These are phyloP conservation scores for Diplodia corticola DNA, from an alignment of 2,329 filamentous ascomycete species.

Conservation along the genomic window DNA sequence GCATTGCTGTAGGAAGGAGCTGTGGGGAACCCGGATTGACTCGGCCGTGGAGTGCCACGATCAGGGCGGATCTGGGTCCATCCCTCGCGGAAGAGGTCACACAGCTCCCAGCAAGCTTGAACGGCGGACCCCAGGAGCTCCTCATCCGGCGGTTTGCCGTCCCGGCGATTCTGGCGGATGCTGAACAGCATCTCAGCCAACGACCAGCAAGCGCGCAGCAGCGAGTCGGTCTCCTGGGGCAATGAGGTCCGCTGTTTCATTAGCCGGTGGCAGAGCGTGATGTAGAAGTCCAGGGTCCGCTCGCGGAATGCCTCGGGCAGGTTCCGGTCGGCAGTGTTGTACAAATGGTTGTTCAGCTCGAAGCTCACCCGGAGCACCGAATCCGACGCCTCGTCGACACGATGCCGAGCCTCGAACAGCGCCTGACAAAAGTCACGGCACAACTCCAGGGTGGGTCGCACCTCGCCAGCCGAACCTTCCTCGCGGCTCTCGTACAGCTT, in stretches of 20 bases:
- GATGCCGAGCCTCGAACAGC: conserved; percentile 80
- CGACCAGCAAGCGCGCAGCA: conserved; percentile 84
- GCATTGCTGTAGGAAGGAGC: conserved; percentile 1
- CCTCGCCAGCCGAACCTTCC: conserved; percentile 66
- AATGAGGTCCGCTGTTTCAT: conserved; percentile 88
- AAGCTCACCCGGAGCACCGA: conserved; percentile 90
- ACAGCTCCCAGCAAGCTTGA: conserved; percentile 92
- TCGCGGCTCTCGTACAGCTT: conserved; percentile 81
- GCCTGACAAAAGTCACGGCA: conserved; percentile 92
- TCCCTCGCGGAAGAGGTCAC: conserved; percentile 87
- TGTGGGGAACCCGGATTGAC: conserved; percentile 71
- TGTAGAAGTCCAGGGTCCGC: conserved; percentile 89
- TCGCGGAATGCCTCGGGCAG: conserved; percentile 86
- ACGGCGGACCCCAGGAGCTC: conserved; percentile 85
- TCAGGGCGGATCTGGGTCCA: conserved; percentile 89
- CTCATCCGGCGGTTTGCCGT: conserved; percentile 72
- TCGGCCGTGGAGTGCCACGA: conserved; percentile 78
- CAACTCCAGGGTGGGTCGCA: conserved; percentile 76
- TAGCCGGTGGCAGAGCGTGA: conserved; percentile 88
- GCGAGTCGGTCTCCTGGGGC: conserved; percentile 77
- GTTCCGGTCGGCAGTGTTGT: conserved; percentile 83
- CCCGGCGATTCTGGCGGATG: conserved; percentile 76
- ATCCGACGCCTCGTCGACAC: conserved; percentile 76
- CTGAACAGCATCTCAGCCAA: conserved; percentile 92
- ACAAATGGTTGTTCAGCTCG: conserved; percentile 92